Conservation (phyloP, 2,329 filamentous ascomycete genomes). For the Colletotrichum lupini region DNA sequence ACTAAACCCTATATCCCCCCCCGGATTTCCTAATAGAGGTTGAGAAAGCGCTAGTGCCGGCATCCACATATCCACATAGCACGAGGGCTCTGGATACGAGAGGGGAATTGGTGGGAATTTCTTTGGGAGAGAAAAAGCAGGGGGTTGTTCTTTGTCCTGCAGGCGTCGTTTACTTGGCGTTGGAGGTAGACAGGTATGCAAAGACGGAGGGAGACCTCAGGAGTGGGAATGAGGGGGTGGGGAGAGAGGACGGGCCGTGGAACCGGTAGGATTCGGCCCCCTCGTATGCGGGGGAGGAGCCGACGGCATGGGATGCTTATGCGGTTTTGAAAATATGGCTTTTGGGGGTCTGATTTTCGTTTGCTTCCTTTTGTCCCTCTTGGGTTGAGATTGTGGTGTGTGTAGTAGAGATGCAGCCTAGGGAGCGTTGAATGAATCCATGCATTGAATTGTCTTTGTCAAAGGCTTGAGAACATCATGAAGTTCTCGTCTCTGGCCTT, state of each 20-base stretch:
- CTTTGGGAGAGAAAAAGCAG: not conserved
- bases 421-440: not conserved
- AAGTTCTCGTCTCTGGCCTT: no score
- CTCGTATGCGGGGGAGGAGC: no score
- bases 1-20: not conserved
- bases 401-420: not conserved
- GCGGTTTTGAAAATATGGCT: not conserved
- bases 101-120: not conserved
- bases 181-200: not conserved
- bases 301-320: not conserved
- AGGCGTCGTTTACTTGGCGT: not conserved
- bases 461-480: no score
- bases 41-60: slow-evolving; percentile 9
- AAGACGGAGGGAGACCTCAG: not conserved
- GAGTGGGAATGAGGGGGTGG: not conserved
- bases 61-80: not conserved
- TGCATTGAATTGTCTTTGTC: no score
- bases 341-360: not conserved
- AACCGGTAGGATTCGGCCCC: slow-evolving; percentile 5
- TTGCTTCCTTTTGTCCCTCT: not conserved
- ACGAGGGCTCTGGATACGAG: not conserved
- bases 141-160: not conserved
- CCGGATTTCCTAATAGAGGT: not conserved
- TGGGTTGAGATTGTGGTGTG: not conserved
- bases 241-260: slow-evolving; percentile 8